phyloP scores from a whole-genome alignment of 768 basidiomycete species.

The Crepidotus variabilis region DNA sequence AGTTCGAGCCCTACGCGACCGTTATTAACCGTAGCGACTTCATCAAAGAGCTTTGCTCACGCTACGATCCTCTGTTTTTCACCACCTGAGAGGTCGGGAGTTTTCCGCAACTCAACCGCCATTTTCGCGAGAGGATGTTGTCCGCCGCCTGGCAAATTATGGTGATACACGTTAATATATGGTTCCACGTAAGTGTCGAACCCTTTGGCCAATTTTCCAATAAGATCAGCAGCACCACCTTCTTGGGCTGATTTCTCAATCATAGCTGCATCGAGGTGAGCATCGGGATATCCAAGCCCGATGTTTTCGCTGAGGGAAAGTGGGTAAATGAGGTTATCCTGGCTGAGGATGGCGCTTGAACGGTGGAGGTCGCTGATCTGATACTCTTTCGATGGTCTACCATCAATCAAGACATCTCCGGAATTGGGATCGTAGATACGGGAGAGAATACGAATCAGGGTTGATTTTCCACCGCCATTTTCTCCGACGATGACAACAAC shows the following conservation, averaged over 20 bases:
- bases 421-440: constrained; percentile 42
- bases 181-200: constrained; percentile 38
- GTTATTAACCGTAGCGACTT: constrained; percentile 3
- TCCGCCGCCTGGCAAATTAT: constrained; percentile 29
- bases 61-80: constrained; percentile 48
- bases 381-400: constrained; percentile 33
- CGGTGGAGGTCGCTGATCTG: constrained; percentile 35
- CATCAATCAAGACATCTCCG: constrained; percentile 43
- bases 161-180: constrained; percentile 12
- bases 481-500: background rate
- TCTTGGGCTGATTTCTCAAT: constrained; percentile 30
- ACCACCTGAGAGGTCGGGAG: constrained; percentile 35
- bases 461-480: constrained; percentile 46
- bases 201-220: constrained; percentile 34
- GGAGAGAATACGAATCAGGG: constrained; percentile 48
- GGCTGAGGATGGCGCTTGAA: constrained; percentile 44
- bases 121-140: constrained; percentile 22
- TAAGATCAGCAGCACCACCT: constrained; percentile 36
- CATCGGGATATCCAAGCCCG: constrained; percentile 25
- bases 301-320: constrained; percentile 40
- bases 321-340: constrained; percentile 47
- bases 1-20: constrained; percentile 33
- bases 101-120: constrained; percentile 21
- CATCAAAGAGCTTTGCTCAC: constrained; percentile 25
- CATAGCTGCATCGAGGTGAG: constrained; percentile 12